These are phyloP conservation scores for Macrocybe gigantea DNA, from an alignment of 768 basidiomycete species.

Conservation along the genomic window DNA sequence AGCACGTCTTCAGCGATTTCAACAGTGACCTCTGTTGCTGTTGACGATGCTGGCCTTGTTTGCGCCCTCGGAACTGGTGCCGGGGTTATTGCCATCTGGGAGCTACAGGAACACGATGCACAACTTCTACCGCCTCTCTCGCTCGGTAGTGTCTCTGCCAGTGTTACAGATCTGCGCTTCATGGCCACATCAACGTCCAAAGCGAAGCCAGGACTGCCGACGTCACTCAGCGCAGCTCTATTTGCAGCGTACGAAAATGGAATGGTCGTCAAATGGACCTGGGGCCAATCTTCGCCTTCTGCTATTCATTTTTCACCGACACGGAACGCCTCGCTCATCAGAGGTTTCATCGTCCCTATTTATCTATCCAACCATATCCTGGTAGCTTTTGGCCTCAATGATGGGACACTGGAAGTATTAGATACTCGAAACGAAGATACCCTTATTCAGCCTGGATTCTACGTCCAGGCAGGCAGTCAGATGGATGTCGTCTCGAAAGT, in stretches of 20 bases:
- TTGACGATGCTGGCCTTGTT: conserved; percentile 54
- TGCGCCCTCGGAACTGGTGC: conserved; percentile 69
- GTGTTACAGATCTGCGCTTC: conserved; percentile 53
- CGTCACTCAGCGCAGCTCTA: conserved; percentile 18
- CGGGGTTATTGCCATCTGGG: conserved; percentile 63
- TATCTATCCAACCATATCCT: conserved; percentile 40
- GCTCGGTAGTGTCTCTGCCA: conserved; percentile 36
- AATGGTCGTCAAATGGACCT: conserved; percentile 46
- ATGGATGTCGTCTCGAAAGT: conserved; percentile 47
- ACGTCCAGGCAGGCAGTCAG: conserved; percentile 53
- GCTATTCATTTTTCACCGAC: conserved; percentile 38
- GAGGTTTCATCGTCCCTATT: conserved; percentile 43
- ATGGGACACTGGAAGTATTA: conserved; percentile 60
- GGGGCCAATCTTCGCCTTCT: conserved; percentile 21
- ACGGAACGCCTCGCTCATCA: conserved; percentile 36
- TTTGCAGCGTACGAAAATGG: conserved; percentile 59
- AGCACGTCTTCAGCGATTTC: conserved; percentile 42
- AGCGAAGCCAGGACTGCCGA: conserved; percentile 5
- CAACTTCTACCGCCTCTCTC: conserved; percentile 34
- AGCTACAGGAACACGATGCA: conserved; percentile 34
- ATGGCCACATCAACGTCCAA: conserved; percentile 10
- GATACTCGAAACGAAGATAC: conserved; percentile 43
- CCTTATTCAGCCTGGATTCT: conserved; percentile 37
- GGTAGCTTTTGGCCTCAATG: conserved; percentile 55
- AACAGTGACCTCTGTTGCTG: conserved; percentile 53